Percentiles rank a stretch among this genome's conserved stretches.
Conservation (phyloP, 2,329 filamentous ascomycete genomes). For the Ceratocystis lukuohia region DNA sequence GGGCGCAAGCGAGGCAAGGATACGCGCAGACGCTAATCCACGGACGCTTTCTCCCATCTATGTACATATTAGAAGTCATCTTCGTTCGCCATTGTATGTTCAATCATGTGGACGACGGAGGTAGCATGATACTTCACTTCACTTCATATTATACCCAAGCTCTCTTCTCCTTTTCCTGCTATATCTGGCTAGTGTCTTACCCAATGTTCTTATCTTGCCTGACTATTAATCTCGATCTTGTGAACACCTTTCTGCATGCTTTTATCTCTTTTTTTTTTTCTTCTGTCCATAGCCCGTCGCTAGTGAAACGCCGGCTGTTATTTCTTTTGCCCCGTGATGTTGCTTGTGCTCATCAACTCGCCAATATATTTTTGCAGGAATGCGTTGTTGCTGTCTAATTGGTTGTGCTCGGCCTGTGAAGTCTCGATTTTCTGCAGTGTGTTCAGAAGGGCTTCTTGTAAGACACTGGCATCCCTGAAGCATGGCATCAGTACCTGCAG, state of each 20-base stretch:
- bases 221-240: not conserved
- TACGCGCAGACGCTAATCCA: constrained; percentile 37
- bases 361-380: constrained; percentile 97
- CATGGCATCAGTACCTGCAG: not conserved
- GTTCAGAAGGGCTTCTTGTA: constrained; percentile 79
- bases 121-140: not conserved
- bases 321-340: constrained; percentile 52
- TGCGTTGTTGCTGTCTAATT: constrained; percentile 91
- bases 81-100: not conserved
- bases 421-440: constrained; percentile 91
- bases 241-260: not conserved
- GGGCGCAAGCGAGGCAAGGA: constrained; percentile 43
- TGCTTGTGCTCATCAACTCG: constrained; percentile 79
- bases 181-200: not conserved
- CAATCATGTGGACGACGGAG: not conserved
- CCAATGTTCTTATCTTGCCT: not conserved
- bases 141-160: not conserved
- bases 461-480: constrained; percentile 68
- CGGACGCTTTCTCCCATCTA: not conserved
- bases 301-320: constrained; percentile 25
- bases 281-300: no score
- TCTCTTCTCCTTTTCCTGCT: not conserved
- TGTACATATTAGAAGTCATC: not conserved
- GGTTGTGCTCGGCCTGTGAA: constrained; percentile 88
- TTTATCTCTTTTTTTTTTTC: not conserved